phyloP scores from a whole-genome alignment of 2,329 filamentous ascomycete genomes.

The Sporothrix phasma region DNA sequence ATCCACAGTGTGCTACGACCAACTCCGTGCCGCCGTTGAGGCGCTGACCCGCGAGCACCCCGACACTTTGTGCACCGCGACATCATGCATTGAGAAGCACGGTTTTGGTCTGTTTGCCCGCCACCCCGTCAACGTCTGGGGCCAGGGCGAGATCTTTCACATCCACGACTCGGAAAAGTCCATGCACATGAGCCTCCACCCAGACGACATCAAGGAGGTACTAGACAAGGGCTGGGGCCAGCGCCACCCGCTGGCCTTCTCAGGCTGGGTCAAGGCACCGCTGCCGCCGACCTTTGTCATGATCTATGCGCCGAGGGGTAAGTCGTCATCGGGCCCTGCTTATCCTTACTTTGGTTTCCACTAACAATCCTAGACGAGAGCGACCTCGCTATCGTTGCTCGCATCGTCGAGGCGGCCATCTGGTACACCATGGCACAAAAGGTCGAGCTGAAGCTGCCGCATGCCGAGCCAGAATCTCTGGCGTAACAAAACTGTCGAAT shows the following conservation, averaged over 20 bases:
- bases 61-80: constrained; percentile 47
- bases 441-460: constrained; percentile 24
- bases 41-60: constrained; percentile 35
- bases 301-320: constrained; percentile 66
- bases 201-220: constrained; percentile 62
- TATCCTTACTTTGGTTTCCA: neutral
- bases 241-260: constrained; percentile 55
- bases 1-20: constrained; percentile 41
- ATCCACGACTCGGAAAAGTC: constrained; percentile 67
- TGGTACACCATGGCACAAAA: constrained; percentile 51
- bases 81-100: constrained; percentile 74
- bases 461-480: neutral
- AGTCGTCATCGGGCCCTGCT: constrained; percentile 15
- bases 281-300: constrained; percentile 69
- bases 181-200: constrained; percentile 72
- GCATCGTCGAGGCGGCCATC: constrained; percentile 63
- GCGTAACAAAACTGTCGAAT: neutral
- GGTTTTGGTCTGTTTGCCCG: constrained; percentile 64
- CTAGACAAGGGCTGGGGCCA: constrained; percentile 73
- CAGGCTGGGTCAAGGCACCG: constrained; percentile 54
- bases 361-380: constrained; percentile 37
- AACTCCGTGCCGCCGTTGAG: constrained; percentile 44
- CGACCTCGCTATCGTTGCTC: constrained; percentile 57
- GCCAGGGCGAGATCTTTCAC: constrained; percentile 74
- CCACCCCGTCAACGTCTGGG: constrained; percentile 56